Evolutionary conservation across 2,329 filamentous ascomycete species (phyloP).

Genomic region (Thielaviopsis euricoi): DNA sequence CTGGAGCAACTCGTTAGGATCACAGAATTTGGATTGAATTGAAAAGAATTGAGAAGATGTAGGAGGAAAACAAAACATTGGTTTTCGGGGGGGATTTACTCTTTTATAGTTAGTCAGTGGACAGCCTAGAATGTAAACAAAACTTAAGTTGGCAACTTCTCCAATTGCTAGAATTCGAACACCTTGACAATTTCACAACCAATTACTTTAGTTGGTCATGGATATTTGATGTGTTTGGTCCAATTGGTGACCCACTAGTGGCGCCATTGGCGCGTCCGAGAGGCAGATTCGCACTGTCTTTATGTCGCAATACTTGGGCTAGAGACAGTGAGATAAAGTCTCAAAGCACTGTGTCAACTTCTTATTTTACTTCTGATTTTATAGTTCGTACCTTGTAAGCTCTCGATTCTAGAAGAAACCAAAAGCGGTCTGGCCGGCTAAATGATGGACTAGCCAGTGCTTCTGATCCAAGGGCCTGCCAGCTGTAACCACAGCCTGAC

Average conservation of each 20-base stretch:
- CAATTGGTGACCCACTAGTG: not conserved
- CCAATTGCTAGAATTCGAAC: constrained; percentile 3
- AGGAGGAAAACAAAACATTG: not conserved
- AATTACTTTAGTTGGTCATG: not conserved
- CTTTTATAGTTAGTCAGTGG: not conserved
- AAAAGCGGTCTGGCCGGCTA: not conserved
- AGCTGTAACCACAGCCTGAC: not conserved
- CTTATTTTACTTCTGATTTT: not conserved
- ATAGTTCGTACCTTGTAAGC: not conserved
- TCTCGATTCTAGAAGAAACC: not conserved
- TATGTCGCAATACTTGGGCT: too few species aligned
- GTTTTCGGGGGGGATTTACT: not conserved
- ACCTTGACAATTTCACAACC: not conserved
- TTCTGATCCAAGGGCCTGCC: not conserved
- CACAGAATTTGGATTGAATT: not conserved
- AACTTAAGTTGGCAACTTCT: constrained; percentile 6
- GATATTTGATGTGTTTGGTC: not conserved
- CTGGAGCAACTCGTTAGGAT: not conserved
- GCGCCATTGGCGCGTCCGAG: not conserved
- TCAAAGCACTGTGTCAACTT: not conserved
- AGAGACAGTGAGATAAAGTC: not conserved
- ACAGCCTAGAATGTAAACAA: not conserved
- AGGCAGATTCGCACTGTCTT: not conserved
- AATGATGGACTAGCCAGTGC: not conserved
- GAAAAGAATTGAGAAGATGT: not conserved